Evolutionary conservation across 2,329 filamentous ascomycete species (phyloP).

Genomic region (Cladosporium cucumerinum): DNA sequence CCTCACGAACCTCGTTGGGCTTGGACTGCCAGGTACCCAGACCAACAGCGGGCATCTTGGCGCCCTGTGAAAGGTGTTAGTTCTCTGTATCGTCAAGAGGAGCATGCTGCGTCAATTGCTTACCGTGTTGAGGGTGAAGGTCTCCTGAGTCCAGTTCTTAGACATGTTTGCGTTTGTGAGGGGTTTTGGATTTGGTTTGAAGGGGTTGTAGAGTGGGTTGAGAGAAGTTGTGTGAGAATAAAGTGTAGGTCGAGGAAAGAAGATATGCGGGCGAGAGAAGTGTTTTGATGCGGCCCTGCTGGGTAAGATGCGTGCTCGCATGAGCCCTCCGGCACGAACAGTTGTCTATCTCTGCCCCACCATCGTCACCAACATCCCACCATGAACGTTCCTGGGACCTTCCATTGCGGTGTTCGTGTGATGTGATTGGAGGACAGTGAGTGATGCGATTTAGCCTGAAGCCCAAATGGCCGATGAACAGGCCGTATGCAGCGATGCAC

Average conservation of each 20-base stretch:
- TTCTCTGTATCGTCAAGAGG: neutral
- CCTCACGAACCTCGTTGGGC: conserved; percentile 38
- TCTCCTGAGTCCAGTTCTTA: conserved; percentile 35
- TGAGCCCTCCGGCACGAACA: conserved; percentile 9
- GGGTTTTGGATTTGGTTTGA: neutral
- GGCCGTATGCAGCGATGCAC: neutral
- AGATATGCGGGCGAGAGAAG: neutral
- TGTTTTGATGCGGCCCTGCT: conserved; percentile 11
- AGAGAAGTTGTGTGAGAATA: neutral
- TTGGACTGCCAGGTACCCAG: conserved; percentile 41
- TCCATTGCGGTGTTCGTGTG: neutral
- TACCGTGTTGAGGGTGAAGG: conserved; percentile 56
- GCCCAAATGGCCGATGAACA: neutral
- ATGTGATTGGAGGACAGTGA: conserved; percentile 1
- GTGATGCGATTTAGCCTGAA: conserved; percentile 5
- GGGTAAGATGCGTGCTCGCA: conserved; percentile 14
- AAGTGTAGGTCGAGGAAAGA: neutral
- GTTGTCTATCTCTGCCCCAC: conserved; percentile 6
- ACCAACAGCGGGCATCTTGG: conserved; percentile 35
- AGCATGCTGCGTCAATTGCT: conserved; percentile 2
- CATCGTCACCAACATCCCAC: conserved; percentile 15
- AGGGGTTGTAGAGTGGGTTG: neutral
- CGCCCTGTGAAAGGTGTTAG: conserved; percentile 42
- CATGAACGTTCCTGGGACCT: neutral
- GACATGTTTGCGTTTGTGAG: conserved; percentile 17